Evolutionary conservation across 2,329 filamentous ascomycete species (phyloP), one percentile per base, ranked within the genome.

Genomic region (Didymella sp.): DNA sequence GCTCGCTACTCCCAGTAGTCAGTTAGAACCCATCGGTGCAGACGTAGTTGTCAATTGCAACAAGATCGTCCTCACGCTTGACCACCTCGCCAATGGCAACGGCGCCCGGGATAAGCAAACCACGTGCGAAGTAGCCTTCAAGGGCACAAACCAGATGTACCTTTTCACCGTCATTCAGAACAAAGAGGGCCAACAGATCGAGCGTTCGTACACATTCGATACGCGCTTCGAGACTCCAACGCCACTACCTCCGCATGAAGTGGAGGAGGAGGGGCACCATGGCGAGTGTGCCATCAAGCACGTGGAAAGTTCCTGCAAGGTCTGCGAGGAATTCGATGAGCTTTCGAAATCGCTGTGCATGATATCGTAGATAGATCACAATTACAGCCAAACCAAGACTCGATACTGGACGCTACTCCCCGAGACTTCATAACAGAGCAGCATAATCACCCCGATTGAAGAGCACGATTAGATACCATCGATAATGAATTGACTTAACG

Each of bases 151-250:
- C 15, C 7, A 27, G 4, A 19, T 11, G 9, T 48, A 38, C 15
- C 45, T 48, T 15, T 38, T 48, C 22, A 43, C 48, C 2, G 22
- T 35, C 6, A 28, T 51, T 2, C 37, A 51, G 6, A 21, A 42
- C 15, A 35, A 27, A n/a, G 13, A 27, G 2, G 38, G 31, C 8
- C 15, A 43, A 28, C 48, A 51, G 11, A 22, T 43, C 4, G 19
- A 51, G 48, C 48, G 48, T 24, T 51, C 48, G 3, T 51, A 43
- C 19, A 43, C 48, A 6, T 35, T 51, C 22, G n/a, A 43, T 6
- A 35, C 27, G n/a, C 48, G 38, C 27, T 27, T 51, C n/a, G 21
- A 17, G 9, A 22, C 25, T 21, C 28, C 37, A 3, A 19, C 21
- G 7, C 12, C 21, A 21, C 13, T 40, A 15, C 37, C 37, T 38